Conservation (phyloP, 2,329 filamentous ascomycete species). For the Sclerotiophoma versabilis region DNA sequence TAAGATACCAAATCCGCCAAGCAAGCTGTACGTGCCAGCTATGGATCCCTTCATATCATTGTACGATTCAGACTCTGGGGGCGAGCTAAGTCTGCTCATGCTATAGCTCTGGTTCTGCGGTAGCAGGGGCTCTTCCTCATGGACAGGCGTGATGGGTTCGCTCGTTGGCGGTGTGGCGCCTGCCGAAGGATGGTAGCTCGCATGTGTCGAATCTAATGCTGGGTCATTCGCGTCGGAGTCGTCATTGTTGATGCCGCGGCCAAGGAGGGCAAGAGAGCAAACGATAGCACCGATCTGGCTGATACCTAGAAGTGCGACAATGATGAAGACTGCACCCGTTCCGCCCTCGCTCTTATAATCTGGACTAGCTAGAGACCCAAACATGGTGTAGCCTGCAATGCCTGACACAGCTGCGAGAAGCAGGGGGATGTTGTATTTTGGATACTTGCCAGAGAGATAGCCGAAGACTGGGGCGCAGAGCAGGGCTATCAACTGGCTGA, state of each 20-base stretch:
- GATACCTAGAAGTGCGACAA: constrained; percentile 82
- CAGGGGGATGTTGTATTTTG: constrained; percentile 74
- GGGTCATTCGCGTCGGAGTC: constrained; percentile 30
- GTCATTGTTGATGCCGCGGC: constrained; percentile 73
- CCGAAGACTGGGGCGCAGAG: constrained; percentile 88
- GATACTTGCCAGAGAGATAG: constrained; percentile 74
- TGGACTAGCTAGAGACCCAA: constrained; percentile 79
- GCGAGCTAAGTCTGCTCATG: constrained; percentile 20
- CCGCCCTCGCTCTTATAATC: constrained; percentile 76
- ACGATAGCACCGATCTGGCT: constrained; percentile 97
- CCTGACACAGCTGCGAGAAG: constrained; percentile 75
- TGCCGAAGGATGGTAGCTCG: constrained; percentile 39
- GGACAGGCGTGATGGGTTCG: constrained; percentile 35
- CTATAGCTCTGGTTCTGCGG: constrained; percentile 22
- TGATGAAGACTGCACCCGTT: constrained; percentile 72
- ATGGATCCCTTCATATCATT: constrained; percentile 88
- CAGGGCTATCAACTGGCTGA: constrained; percentile 85
- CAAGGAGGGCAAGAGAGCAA: constrained; percentile 88
- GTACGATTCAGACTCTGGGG: constrained; percentile 39
- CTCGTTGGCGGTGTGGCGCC: constrained; percentile 44
- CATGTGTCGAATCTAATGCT: constrained; percentile 18
- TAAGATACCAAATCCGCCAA: constrained; percentile 87
- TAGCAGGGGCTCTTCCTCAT: constrained; percentile 41
- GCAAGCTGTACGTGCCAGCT: constrained; percentile 91
- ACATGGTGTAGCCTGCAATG: constrained; percentile 76